Conservation (phyloP, 495 filamentous ascomycete genomes). For the Peziza echinospora region DNA sequence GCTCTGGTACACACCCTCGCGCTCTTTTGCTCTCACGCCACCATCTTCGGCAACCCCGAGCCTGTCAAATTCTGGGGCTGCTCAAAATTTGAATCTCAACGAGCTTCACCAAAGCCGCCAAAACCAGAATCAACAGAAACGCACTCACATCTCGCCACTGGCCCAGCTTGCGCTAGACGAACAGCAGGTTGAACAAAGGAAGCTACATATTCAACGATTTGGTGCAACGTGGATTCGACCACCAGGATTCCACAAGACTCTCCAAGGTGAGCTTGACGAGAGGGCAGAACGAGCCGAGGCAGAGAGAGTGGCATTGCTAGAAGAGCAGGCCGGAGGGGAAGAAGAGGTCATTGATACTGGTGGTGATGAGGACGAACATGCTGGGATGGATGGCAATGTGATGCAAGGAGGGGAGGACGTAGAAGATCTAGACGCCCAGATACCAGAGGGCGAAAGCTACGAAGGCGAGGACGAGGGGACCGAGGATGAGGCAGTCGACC, state of each 20-base stretch:
- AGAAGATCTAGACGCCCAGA: slow-evolving; percentile 13
- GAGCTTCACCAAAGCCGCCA: slow-evolving; percentile 10
- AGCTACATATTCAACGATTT: slow-evolving; percentile 49
- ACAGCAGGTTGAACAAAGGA: slow-evolving; percentile 40
- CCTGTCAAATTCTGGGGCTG: background rate
- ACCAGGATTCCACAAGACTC: slow-evolving; percentile 51
- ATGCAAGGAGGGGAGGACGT: background rate
- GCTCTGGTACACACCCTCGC: slow-evolving; percentile 45
- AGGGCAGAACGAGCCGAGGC: slow-evolving; percentile 56
- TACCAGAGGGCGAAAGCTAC: slow-evolving; percentile 17
- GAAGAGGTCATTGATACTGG: slow-evolving; percentile 18
- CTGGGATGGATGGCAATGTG: slow-evolving; percentile 6
- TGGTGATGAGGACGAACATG: slow-evolving; percentile 6
- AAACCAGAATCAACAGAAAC: slow-evolving; percentile 5
- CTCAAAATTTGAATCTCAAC: slow-evolving; percentile 7
- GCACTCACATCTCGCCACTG: slow-evolving; percentile 30
- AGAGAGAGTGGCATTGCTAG: slow-evolving; percentile 42
- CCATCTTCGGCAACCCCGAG: slow-evolving; percentile 8
- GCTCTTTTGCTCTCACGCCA: slow-evolving; percentile 34
- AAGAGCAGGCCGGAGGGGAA: slow-evolving; percentile 31
- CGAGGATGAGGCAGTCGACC: slow-evolving; percentile 11
- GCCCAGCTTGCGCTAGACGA: slow-evolving; percentile 47
- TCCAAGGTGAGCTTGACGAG: slow-evolving; percentile 61
- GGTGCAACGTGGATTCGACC: slow-evolving; percentile 62
- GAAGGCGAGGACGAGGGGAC: slow-evolving; percentile 14